These are phyloP conservation scores for Fusarium sp. DNA, from an alignment of 2,329 filamentous ascomycete species.

Conservation along the genomic window DNA sequence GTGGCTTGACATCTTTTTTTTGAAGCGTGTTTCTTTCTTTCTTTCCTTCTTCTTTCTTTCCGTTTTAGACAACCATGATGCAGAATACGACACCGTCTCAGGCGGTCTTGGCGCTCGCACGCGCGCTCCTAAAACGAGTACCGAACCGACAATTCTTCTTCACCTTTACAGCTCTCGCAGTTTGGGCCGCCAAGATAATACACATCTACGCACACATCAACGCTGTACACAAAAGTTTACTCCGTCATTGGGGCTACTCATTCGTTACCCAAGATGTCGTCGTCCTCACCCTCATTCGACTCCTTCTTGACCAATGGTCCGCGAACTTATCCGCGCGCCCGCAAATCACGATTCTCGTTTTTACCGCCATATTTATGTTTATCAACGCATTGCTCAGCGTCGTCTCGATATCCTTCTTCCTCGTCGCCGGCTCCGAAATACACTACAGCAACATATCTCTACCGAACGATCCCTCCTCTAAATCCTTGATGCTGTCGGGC, in stretches of 20 bases:
- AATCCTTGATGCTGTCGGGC: slow-evolving; percentile 50
- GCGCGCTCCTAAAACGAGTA: slow-evolving; percentile 37
- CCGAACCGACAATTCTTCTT: slow-evolving; percentile 51
- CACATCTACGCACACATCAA: slow-evolving; percentile 50
- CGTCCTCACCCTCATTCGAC: slow-evolving; percentile 49
- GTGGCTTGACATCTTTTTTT: background rate
- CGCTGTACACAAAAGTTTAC: slow-evolving; percentile 39
- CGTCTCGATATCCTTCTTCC: slow-evolving; percentile 49
- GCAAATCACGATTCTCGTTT: slow-evolving; percentile 19
- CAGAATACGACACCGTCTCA: background rate
- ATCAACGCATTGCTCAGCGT: slow-evolving; percentile 25
- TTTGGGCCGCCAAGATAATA: slow-evolving; percentile 49
- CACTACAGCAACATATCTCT: slow-evolving; percentile 53
- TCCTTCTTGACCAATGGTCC: slow-evolving; percentile 49
- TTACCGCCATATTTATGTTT: slow-evolving; percentile 29
- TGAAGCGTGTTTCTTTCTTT: background rate
- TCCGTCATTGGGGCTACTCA: slow-evolving; percentile 44
- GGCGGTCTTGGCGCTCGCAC: background rate
- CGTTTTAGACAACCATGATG: background rate
- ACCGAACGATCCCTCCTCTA: slow-evolving; percentile 48
- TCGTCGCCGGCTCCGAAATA: slow-evolving; percentile 50
- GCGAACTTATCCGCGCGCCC: slow-evolving; percentile 15
- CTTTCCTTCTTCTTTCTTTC: background rate
- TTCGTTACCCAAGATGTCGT: slow-evolving; percentile 53
- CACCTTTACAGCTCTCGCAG: slow-evolving; percentile 48